A percentile compares a stretch with the other conserved stretches of the same genome.
Evolutionary conservation across 2,329 filamentous ascomycete genomes (phyloP).

Genomic region (Beauveria medogensis): DNA sequence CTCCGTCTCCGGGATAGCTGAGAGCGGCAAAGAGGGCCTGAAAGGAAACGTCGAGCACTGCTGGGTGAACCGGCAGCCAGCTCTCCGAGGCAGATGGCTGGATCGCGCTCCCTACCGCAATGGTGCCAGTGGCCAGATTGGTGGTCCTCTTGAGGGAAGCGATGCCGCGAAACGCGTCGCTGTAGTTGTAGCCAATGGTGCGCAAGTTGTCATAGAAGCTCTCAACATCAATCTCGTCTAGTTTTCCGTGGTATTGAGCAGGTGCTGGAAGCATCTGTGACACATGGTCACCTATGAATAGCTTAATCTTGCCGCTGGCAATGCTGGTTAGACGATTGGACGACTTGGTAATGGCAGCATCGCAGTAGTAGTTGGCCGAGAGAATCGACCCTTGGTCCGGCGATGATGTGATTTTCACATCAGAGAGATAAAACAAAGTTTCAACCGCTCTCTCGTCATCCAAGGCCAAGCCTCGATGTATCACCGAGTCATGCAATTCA

Average conservation of each 20-base stretch:
- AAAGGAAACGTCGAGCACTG: constrained; percentile 25
- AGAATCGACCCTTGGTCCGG: background rate
- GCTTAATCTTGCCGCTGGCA: constrained; percentile 6
- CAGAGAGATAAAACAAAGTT: constrained; percentile 3
- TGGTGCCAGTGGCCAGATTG: constrained; percentile 1
- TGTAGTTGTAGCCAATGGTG: constrained; percentile 17
- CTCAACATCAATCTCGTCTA: constrained; percentile 10
- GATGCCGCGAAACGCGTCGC: constrained; percentile 14
- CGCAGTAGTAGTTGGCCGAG: background rate
- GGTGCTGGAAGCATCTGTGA: background rate
- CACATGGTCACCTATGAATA: background rate
- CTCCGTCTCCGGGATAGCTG: constrained; percentile 24
- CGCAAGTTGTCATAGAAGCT: constrained; percentile 16
- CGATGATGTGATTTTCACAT: background rate
- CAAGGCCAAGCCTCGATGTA: constrained; percentile 11
- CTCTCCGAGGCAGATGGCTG: background rate
- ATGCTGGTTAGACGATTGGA: background rate
- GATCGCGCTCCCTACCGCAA: constrained; percentile 1
- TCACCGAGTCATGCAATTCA: constrained; percentile 7
- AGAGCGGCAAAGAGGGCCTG: constrained; percentile 26
- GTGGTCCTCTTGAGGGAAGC: constrained; percentile 8
- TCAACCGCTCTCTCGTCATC: constrained; percentile 9
- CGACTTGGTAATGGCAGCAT: background rate
- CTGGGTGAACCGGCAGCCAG: constrained; percentile 23
- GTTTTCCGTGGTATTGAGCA: background rate